A percentile compares a stretch with the other conserved stretches of the same genome.
These are phyloP conservation scores for Boletus calvinii DNA, from an alignment of 1,284 basidiomycete species.

Conservation along the genomic window DNA sequence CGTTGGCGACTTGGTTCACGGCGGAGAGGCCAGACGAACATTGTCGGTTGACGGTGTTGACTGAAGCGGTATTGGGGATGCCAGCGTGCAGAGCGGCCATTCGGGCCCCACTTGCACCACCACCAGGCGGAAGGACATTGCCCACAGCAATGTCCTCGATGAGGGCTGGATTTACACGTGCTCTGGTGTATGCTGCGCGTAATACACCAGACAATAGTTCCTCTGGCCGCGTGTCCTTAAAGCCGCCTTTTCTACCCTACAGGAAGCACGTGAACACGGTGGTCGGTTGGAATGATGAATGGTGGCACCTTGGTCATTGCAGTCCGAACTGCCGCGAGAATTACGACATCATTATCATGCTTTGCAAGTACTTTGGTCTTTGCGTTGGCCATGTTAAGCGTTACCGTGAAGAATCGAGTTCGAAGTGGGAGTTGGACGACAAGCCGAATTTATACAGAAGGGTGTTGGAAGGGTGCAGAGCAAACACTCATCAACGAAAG, in stretches of 20 bases:
- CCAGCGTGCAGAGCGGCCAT: slow-evolving; percentile 94
- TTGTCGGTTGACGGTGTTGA: slow-evolving; percentile 93
- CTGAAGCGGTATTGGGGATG: slow-evolving; percentile 77
- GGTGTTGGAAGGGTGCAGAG: no score
- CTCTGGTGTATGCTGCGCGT: slow-evolving; percentile 65
- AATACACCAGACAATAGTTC: slow-evolving; percentile 86
- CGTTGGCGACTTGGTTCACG: slow-evolving; percentile 88
- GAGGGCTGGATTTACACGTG: slow-evolving; percentile 73
- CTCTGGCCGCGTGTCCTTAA: slow-evolving; percentile 92
- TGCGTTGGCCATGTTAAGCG: slow-evolving; percentile 26
- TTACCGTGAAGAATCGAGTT: not conserved
- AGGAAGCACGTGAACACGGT: slow-evolving; percentile 15
- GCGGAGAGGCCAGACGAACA: slow-evolving; percentile 93
- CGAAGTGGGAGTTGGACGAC: not conserved
- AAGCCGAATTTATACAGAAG: not conserved
- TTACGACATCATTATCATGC: slow-evolving; percentile 84
- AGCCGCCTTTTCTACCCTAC: slow-evolving; percentile 86
- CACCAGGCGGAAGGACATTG: slow-evolving; percentile 91
- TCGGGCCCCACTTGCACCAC: slow-evolving; percentile 87
- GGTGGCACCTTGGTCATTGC: slow-evolving; percentile 79
- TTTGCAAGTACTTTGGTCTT: slow-evolving; percentile 54
- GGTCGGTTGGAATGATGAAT: not conserved
- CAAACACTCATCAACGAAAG: no score
- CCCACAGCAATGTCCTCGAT: slow-evolving; percentile 92
- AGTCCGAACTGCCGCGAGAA: slow-evolving; percentile 85